Percentiles rank a stretch among this genome's conserved stretches.
phyloP scores from a whole-genome alignment of 1,139 yeast genomes.

The Yamadazyma jaroonii region DNA sequence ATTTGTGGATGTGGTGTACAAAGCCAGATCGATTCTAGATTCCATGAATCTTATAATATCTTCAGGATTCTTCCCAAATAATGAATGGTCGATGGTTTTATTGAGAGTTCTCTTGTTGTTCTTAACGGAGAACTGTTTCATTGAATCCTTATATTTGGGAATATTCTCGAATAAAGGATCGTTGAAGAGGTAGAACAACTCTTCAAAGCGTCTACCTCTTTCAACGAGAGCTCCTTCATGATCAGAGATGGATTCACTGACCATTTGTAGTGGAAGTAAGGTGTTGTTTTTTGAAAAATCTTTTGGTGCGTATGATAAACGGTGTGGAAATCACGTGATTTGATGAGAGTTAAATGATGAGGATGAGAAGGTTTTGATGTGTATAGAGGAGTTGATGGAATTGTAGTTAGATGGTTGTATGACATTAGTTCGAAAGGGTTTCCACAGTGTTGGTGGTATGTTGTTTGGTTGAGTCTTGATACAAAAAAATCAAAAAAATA shows the following conservation, averaged over 20 bases:
- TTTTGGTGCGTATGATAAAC: slow-evolving; percentile 6
- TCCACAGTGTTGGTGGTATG: not conserved
- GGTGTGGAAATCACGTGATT: slow-evolving; percentile 3
- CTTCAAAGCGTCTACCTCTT: slow-evolving; percentile 12
- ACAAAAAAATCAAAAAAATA: slow-evolving; percentile 8
- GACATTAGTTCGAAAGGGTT: not conserved
- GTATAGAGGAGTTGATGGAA: not conserved
- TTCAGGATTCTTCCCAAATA: slow-evolving; percentile 9
- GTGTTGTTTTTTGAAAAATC: not conserved
- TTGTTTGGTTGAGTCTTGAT: not conserved
- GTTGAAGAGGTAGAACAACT: slow-evolving; percentile 12
- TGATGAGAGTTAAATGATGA: not conserved
- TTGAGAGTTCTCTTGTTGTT: slow-evolving; percentile 6
- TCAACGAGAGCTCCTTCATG: slow-evolving; percentile 5
- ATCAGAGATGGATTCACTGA: not conserved
- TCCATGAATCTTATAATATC: slow-evolving; percentile 5
- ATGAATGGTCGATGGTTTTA: slow-evolving; percentile 8
- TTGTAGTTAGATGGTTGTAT: slow-evolving; percentile 1
- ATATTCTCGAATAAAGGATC: slow-evolving; percentile 15
- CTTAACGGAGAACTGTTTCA: slow-evolving; percentile 8
- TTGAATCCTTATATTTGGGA: slow-evolving; percentile 9
- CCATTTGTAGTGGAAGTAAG: not conserved
- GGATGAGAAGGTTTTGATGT: not conserved
- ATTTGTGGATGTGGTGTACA: not conserved
- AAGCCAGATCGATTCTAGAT: slow-evolving; percentile 6